Evolutionary conservation across 768 basidiomycete genomes (phyloP), one percentile per base, ranked within the genome.

Genomic region (Hygrophorus pudorinus): DNA sequence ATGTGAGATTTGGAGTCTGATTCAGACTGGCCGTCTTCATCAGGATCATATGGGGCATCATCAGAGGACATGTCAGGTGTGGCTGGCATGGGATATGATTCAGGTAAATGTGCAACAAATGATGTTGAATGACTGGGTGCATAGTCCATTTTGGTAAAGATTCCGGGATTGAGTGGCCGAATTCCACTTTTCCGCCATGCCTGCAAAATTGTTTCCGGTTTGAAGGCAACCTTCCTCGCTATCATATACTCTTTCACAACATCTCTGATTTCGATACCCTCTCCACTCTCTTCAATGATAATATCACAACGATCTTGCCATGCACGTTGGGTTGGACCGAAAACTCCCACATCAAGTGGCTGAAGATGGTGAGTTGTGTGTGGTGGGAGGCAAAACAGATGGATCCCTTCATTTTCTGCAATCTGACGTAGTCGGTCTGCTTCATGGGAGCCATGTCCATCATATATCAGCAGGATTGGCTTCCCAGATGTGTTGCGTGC

Each of bases 361-460:
- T 67, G 65, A 1, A 66, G 48, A 1, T 38, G 39, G 45, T 68
- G 65, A 1, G 62, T 68, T 0, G 63, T 67, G 43, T 67, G 65
- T 6, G 63, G 49, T 3, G 64, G 63, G n/a, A 65, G 56, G 42
- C 63, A 65, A 11, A 67, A 27, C 8, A 67, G 44, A n/a, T 59
- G 50, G 34, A 66, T 67, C 1, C 49, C 41, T 42, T 58, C 40
- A 8, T 49, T 24, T 20, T 48, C 35, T 8, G 54, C 53, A 39
- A 49, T 51, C 4, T 46, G 20, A 64, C 53, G 38, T 67, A 64
- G 5, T 50, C 36, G 32, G 62, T 44, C 3, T 51, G 17, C 12
- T 49, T 44, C 24, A 1, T 68, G 65, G 1, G 60, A 61, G 18
- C 60, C 62, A 49, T 68, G 67, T 2, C 67, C 65, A 53, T 70